These are phyloP conservation scores for Globisporangium nagaii DNA, from an alignment of 352 stramenopile species.

Conservation along the genomic window DNA sequence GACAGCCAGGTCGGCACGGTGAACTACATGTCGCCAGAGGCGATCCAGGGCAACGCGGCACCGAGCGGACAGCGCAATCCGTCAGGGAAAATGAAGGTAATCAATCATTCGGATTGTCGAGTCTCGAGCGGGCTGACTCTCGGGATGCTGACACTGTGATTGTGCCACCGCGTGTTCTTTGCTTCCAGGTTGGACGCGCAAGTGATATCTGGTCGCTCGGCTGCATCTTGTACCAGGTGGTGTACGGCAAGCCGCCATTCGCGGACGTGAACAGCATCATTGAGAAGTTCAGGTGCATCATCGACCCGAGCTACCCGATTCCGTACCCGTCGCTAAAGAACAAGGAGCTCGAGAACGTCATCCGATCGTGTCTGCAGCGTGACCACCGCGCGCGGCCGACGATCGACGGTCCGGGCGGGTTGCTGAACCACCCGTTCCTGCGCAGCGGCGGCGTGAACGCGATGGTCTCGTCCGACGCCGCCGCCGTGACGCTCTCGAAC, in stretches of 20 bases:
- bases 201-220: conserved; percentile 96
- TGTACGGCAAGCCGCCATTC: conserved; percentile 95
- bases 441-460: conserved; percentile 22
- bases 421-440: conserved; percentile 86
- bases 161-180: too few relatives aligned
- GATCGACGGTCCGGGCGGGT: conserved; percentile 71
- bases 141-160: too few relatives aligned
- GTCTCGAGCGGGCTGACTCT: too few relatives aligned
- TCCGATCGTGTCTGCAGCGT: conserved; percentile 79
- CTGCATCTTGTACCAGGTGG: conserved; percentile 97
- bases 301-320: conserved; percentile 90
- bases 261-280: conserved; percentile 91
- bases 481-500: conserved; percentile 35
- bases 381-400: conserved; percentile 70
- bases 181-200: conserved; percentile 70
- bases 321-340: conserved; percentile 80
- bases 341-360: conserved; percentile 81
- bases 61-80: conserved; percentile 50
- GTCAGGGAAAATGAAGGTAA: conserved; percentile 75
- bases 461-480: conserved; percentile 11
- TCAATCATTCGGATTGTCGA: neutral
- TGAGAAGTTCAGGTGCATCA: conserved; percentile 95
- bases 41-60: conserved; percentile 58
- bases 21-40: conserved; percentile 97
- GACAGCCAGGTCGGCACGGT: conserved; percentile 95